Conservation (phyloP, 2,329 filamentous ascomycete genomes). For the Phaeoacremonium minimum region DNA sequence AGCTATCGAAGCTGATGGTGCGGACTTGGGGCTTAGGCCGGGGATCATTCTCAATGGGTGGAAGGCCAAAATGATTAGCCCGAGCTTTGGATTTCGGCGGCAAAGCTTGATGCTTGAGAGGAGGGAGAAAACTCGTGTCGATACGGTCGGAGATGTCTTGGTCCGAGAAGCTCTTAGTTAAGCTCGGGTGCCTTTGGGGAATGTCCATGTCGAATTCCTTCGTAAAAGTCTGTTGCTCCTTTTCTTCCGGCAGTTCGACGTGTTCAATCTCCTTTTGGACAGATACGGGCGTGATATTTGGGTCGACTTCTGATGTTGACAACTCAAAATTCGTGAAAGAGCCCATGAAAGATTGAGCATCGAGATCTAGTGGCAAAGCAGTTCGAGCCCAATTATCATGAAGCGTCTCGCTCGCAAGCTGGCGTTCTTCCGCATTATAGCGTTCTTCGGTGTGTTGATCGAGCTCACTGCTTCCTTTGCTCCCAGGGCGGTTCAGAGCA, state of each 20-base stretch:
- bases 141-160: constrained; percentile 21
- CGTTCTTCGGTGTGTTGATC: not conserved
- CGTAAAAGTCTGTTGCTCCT: too few relatives aligned
- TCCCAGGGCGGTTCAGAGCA: too few relatives aligned
- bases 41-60: not conserved
- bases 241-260: not conserved
- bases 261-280: too few relatives aligned
- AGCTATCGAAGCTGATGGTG: constrained; percentile 15
- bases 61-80: not conserved
- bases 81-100: constrained; percentile 16
- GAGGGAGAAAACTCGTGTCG: constrained; percentile 26
- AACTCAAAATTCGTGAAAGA: constrained; percentile 14
- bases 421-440: constrained; percentile 3
- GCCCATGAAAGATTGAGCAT: constrained; percentile 14
- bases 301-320: not conserved
- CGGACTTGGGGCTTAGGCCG: not conserved
- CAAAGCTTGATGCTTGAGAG: constrained; percentile 33
- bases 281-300: not conserved
- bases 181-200: not conserved
- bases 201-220: constrained; percentile 1
- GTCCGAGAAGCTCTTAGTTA: constrained; percentile 15
- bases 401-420: constrained; percentile 6
- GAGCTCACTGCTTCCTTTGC: not conserved
- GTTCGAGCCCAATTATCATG: constrained; percentile 19
- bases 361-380: constrained; percentile 17